Percentiles rank a stretch among this genome's conserved stretches.
Conservation (phyloP, 1,139 yeast genomes). For the Candida sp. region DNA sequence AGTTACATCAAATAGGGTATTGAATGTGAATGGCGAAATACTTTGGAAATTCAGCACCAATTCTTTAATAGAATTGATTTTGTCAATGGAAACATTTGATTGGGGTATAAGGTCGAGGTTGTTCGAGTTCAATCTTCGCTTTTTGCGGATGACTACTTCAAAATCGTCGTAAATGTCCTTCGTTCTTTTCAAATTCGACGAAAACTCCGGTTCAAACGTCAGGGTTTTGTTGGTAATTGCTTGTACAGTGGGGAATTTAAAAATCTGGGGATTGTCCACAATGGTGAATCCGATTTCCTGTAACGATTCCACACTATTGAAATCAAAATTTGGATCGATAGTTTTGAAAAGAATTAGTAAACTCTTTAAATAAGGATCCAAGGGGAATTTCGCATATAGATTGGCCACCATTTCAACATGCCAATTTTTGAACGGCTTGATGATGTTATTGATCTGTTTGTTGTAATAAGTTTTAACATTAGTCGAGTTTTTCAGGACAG, state of each 20-base stretch:
- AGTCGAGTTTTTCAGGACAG: constrained; percentile 13
- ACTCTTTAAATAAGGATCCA: constrained; percentile 25
- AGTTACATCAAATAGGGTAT: constrained; percentile 7
- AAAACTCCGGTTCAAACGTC: neutral
- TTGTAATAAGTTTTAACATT: constrained; percentile 10
- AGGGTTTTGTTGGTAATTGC: constrained; percentile 7
- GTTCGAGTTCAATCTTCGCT: constrained; percentile 5
- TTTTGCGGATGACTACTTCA: constrained; percentile 11
- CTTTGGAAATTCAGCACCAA: constrained; percentile 14
- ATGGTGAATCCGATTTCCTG: constrained; percentile 7
- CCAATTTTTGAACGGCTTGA: constrained; percentile 25
- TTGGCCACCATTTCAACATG: constrained; percentile 29
- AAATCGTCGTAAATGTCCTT: neutral
- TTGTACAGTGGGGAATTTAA: constrained; percentile 5
- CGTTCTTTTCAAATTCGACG: constrained; percentile 2
- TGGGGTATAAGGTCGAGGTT: neutral
- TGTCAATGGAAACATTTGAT: constrained; percentile 13
- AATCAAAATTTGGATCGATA: constrained; percentile 17
- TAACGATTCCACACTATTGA: neutral
- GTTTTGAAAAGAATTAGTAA: constrained; percentile 20
- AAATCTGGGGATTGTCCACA: neutral
- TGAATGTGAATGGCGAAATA: constrained; percentile 13
- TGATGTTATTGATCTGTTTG: constrained; percentile 5
- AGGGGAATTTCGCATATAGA: constrained; percentile 27
- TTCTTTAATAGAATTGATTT: constrained; percentile 15